Evolutionary conservation across 2,329 filamentous ascomycete genomes (phyloP).

Genomic region (Stagonosporopsis vannaccii): DNA sequence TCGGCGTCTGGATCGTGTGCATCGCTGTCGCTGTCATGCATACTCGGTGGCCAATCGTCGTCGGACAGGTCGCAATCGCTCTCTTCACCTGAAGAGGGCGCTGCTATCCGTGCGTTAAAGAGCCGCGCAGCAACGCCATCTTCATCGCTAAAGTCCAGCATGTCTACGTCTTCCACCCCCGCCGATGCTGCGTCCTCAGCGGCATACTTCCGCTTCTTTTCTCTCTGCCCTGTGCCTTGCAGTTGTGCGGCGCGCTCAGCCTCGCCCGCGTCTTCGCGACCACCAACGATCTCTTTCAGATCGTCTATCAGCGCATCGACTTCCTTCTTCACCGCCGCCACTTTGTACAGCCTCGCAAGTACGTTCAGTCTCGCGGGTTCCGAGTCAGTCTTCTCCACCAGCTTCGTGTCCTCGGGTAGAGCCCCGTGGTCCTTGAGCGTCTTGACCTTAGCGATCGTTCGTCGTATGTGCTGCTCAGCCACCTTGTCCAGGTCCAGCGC

Average conservation of each 20-base stretch:
- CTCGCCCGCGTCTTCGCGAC: conserved; percentile 1
- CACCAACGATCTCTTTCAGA: conserved; percentile 49
- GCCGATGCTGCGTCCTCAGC: conserved; percentile 14
- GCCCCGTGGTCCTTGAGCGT: conserved; percentile 60
- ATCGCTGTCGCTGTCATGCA: conserved; percentile 38
- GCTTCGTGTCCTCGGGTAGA: conserved; percentile 51
- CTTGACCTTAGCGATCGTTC: conserved; percentile 65
- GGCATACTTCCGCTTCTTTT: conserved; percentile 27
- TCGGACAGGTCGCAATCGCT: conserved; percentile 39
- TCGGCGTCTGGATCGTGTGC: conserved; percentile 28
- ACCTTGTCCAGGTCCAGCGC: conserved; percentile 59
- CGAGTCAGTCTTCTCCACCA: conserved; percentile 49
- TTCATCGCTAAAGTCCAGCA: conserved; percentile 38
- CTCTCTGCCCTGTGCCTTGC: conserved; percentile 21
- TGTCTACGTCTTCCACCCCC: conserved; percentile 24
- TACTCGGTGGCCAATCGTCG: conserved; percentile 41
- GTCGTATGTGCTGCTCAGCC: conserved; percentile 63
- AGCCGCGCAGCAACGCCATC: conserved; percentile 42
- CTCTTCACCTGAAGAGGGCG: conserved; percentile 46
- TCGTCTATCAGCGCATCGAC: conserved; percentile 56
- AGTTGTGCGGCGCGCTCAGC: background rate
- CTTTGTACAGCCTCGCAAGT: conserved; percentile 65
- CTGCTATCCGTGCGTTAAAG: conserved; percentile 51
- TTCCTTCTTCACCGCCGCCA: conserved; percentile 64
- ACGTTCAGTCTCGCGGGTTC: conserved; percentile 64